Conservation (phyloP, 352 stramenopile species). For the Hyaloperonospora brassicae region DNA sequence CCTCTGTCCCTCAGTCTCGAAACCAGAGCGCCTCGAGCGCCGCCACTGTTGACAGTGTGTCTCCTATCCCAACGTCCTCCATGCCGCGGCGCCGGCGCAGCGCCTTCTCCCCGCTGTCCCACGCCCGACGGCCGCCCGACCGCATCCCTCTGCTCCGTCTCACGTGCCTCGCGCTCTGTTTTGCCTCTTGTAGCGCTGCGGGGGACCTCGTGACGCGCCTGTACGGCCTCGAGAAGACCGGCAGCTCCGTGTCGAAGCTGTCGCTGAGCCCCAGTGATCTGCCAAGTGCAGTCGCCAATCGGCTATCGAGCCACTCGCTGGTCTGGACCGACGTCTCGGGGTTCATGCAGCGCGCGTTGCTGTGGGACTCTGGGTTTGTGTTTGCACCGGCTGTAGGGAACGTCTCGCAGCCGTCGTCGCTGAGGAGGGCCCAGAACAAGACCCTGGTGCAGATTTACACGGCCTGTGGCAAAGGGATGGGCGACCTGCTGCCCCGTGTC, state of each 20-base stretch:
- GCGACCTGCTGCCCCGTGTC: constrained; percentile 44
- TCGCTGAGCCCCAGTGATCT: constrained; percentile 30
- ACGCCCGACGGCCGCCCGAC: constrained; percentile 9
- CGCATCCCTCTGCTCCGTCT: not conserved
- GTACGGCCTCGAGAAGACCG: constrained; percentile 32
- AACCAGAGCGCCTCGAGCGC: too few species aligned
- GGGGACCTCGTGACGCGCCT: constrained; percentile 50
- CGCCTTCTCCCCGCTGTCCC: constrained; percentile 24
- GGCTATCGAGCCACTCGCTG: constrained; percentile 27
- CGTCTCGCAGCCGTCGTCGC: constrained; percentile 3
- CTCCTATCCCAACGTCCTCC: constrained; percentile 6
- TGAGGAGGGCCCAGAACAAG: constrained; percentile 6
- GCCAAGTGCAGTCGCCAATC: constrained; percentile 21
- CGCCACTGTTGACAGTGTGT: not conserved
- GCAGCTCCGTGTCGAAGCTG: constrained; percentile 22
- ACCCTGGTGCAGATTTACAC: constrained; percentile 55
- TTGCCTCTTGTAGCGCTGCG: constrained; percentile 15
- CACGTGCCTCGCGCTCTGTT: constrained; percentile 8
- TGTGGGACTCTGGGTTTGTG: constrained; percentile 66
- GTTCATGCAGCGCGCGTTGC: constrained; percentile 56
- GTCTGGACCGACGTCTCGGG: constrained; percentile 40
- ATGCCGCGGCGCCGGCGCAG: constrained; percentile 25
- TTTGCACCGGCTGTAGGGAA: constrained; percentile 20
- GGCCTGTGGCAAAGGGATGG: constrained; percentile 47
- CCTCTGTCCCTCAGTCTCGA: too few species aligned